phyloP scores from a whole-genome alignment of 176 grass and related monocot genomes.

The Musa beccarii region DNA sequence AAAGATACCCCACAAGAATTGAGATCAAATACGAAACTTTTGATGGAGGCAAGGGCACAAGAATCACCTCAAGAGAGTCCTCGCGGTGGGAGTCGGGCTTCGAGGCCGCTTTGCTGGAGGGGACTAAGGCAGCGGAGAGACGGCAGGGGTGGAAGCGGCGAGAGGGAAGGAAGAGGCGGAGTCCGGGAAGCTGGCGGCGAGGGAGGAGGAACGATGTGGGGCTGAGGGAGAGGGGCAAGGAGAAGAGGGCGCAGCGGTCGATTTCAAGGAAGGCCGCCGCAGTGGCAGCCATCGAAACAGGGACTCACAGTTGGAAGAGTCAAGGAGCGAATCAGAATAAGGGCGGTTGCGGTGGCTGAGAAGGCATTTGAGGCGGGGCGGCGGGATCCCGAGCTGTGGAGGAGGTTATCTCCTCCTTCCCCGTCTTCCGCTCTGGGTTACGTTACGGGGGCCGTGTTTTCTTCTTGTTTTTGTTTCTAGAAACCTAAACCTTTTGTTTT shows the following conservation, averaged over 20 bases:
- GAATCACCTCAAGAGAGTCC: not conserved
- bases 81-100: not conserved
- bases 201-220: not conserved
- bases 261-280: constrained; percentile 2
- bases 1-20: not conserved
- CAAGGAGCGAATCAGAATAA: not conserved
- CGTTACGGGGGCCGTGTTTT: too few species aligned
- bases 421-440: not conserved
- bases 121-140: constrained; percentile 1
- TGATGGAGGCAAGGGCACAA: not conserved
- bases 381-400: not conserved
- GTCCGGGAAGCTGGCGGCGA: not conserved
- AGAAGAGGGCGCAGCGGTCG: not conserved
- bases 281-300: not conserved
- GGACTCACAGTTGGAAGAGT: not conserved
- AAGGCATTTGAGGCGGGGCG: not conserved
- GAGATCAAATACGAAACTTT: not conserved
- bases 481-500: too few species aligned
- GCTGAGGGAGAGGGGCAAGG: not conserved
- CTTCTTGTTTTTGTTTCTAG: not conserved
- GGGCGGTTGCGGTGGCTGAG: not conserved
- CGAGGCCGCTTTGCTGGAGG: not conserved
- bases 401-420: not conserved
- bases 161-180: not conserved
- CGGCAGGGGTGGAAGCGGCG: not conserved